Base-by-base conservation (phyloP, 2,329 filamentous ascomycete genomes). In the Botrytis cinerea region DNA sequence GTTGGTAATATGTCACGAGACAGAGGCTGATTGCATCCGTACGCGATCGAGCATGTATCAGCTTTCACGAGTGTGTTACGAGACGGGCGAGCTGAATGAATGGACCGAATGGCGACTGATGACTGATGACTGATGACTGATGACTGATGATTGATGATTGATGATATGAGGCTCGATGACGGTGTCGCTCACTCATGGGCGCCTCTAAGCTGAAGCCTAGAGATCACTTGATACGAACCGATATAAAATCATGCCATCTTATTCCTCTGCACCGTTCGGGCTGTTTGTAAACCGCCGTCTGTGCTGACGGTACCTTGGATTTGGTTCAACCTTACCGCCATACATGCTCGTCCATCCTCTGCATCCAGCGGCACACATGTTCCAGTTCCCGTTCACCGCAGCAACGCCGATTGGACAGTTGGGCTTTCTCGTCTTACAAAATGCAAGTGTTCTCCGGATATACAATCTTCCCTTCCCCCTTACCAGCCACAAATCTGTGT, bases 261-360 rank as follows among this genome's bases (percentile, higher is more conserved):
- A 46, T n/a, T n/a, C n/a, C 20, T 25, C 62, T 35, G 6, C 28
- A 57, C 12, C 5, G 9, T 40, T 40, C 64, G 20, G 46, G 32
- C 64, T 20, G 46, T 40, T 40, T 40, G 35, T 20, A 54, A 54
- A 54, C 28, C 22, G 22, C 46, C 46, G 16, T 51, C 66, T 43
- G 66, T 57, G 66, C 66, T 68, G 51, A 57, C 51, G 2, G 20
- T 35, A 48, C 63, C 63, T 66, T 66, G 45, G 63, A 48, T 48
- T 22, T 66, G 66, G 35, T 51, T 68, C 35, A 54, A 68, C 35
- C 46, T 54, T 54, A 68, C 64, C 64, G 46, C 64, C 62, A 66
- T 48, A 38, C 22, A 43, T n/a, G 14, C 6, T 22, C 16, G 22
- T 45, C 38, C 40, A 14, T 60, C 57, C 28, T 60, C 18, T 32